A percentile compares a stretch with the other conserved stretches of the same genome.
Evolutionary conservation across 1,284 basidiomycete species (phyloP).

Genomic region (Lentinus polychrous): DNA sequence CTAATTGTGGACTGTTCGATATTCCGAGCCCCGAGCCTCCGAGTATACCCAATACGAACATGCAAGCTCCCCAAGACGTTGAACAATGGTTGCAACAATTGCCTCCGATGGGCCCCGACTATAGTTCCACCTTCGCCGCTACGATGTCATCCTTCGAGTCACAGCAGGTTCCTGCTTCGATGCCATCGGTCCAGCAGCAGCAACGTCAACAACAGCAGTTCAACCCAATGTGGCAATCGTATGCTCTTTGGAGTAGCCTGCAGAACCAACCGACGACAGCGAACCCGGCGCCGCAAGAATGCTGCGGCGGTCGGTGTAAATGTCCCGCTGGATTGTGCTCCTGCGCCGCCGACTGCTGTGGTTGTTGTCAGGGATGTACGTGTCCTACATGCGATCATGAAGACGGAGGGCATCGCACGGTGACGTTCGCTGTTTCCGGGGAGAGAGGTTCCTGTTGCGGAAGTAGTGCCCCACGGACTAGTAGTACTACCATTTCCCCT

Average conservation of each 20-base stretch:
- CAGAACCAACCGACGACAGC: slow-evolving; percentile 36
- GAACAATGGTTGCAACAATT: slow-evolving; percentile 41
- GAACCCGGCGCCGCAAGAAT: slow-evolving; percentile 35
- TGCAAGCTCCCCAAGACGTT: slow-evolving; percentile 19
- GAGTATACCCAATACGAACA: slow-evolving; percentile 12
- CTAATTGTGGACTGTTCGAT: slow-evolving; percentile 42
- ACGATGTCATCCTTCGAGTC: background rate
- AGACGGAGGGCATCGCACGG: slow-evolving; percentile 11
- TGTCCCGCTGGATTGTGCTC: slow-evolving; percentile 40
- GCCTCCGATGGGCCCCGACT: slow-evolving; percentile 28
- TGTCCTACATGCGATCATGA: slow-evolving; percentile 22
- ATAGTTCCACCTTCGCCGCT: slow-evolving; percentile 27
- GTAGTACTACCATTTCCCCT: background rate
- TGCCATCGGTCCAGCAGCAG: slow-evolving; percentile 55
- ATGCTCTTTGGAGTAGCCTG: slow-evolving; percentile 42
- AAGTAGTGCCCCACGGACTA: slow-evolving; percentile 1
- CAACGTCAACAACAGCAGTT: slow-evolving; percentile 43
- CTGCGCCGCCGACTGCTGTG: slow-evolving; percentile 46
- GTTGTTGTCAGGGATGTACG: slow-evolving; percentile 33
- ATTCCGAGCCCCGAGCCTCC: slow-evolving; percentile 32
- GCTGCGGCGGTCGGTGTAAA: slow-evolving; percentile 47
- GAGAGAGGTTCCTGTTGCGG: slow-evolving; percentile 23
- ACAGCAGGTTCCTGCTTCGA: slow-evolving; percentile 38
- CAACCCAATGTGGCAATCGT: slow-evolving; percentile 33
- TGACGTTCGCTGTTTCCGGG: slow-evolving; percentile 26